Percentiles rank a stretch among this genome's conserved stretches.
phyloP scores from a whole-genome alignment of 805 yeast genomes.

The Ogataea glucozyma region DNA sequence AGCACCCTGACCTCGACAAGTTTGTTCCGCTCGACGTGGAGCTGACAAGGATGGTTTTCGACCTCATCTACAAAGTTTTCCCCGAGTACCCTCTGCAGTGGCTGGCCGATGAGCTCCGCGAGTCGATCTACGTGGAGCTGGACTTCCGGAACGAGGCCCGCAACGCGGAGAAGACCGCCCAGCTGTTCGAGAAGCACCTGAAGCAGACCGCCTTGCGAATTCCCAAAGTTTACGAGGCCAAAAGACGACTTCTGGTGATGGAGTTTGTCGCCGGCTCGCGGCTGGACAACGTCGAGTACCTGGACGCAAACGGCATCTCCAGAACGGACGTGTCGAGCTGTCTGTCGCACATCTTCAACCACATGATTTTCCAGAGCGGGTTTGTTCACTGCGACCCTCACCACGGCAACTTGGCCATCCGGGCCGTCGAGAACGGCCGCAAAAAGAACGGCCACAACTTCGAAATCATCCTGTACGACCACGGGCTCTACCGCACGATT shows the following conservation, averaged over 20 bases:
- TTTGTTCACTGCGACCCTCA: constrained; percentile 98
- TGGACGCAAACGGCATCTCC: constrained; percentile 64
- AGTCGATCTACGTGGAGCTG: constrained; percentile 85
- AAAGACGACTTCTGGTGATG: constrained; percentile 78
- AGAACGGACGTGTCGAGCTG: constrained; percentile 81
- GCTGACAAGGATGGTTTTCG: constrained; percentile 75
- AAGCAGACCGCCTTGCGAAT: constrained; percentile 73
- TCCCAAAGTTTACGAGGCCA: constrained; percentile 69
- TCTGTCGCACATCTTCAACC: constrained; percentile 85
- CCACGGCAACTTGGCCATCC: constrained; percentile 91
- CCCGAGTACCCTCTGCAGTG: constrained; percentile 94
- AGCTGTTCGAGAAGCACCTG: constrained; percentile 59
- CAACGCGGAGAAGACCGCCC: constrained; percentile 71
- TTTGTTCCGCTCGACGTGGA: constrained; percentile 89
- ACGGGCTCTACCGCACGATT: constrained; percentile 87
- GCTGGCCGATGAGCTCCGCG: constrained; percentile 92
- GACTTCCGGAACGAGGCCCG: constrained; percentile 85
- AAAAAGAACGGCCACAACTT: constrained; percentile 60
- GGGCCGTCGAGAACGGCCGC: constrained; percentile 39
- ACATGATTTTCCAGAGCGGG: constrained; percentile 91
- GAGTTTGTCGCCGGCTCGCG: constrained; percentile 82
- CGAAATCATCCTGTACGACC: constrained; percentile 91
- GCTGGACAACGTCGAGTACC: constrained; percentile 69
- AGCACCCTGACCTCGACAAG: constrained; percentile 83
- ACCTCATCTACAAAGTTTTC: constrained; percentile 70